A percentile compares a stretch with the other conserved stretches of the same genome.
Conservation (phyloP, 2,329 filamentous ascomycete genomes). For the Blumeriella jaapii region DNA sequence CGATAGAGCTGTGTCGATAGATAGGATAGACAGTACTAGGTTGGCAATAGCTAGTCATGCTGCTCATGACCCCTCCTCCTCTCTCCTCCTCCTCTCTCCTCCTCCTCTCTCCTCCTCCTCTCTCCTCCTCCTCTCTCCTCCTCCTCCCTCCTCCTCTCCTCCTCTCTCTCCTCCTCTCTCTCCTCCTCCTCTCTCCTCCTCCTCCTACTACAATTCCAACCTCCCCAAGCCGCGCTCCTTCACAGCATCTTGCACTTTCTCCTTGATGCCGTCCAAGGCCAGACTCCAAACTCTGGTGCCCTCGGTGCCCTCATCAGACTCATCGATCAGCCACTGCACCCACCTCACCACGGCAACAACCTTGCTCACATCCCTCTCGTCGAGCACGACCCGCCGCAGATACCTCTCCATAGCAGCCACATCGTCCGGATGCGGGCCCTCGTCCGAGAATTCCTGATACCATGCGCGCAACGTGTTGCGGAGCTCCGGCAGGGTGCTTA, state of each 20-base stretch:
- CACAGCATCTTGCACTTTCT: constrained; percentile 43
- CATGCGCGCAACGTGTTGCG: constrained; percentile 65
- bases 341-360: constrained; percentile 58
- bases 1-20: too few species aligned
- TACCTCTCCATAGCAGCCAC: constrained; percentile 65
- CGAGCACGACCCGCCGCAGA: constrained; percentile 55
- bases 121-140: too few species aligned
- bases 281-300: constrained; percentile 35
- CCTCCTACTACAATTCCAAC: constrained; percentile 38
- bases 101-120: too few species aligned
- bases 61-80: too few species aligned
- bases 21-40: constrained; percentile 1
- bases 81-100: too few species aligned
- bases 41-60: too few species aligned
- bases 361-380: constrained; percentile 72
- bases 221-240: constrained; percentile 42
- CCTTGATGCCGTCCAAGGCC: constrained; percentile 35
- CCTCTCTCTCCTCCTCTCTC: too few species aligned
- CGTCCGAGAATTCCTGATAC: constrained; percentile 57
- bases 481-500: constrained; percentile 49
- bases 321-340: constrained; percentile 46
- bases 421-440: constrained; percentile 72
- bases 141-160: too few species aligned
- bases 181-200: too few species aligned
- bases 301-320: constrained; percentile 30